Evolutionary conservation across 129 eudicot genomes (phyloP).

Genomic region (Flaveria sonorensis): DNA sequence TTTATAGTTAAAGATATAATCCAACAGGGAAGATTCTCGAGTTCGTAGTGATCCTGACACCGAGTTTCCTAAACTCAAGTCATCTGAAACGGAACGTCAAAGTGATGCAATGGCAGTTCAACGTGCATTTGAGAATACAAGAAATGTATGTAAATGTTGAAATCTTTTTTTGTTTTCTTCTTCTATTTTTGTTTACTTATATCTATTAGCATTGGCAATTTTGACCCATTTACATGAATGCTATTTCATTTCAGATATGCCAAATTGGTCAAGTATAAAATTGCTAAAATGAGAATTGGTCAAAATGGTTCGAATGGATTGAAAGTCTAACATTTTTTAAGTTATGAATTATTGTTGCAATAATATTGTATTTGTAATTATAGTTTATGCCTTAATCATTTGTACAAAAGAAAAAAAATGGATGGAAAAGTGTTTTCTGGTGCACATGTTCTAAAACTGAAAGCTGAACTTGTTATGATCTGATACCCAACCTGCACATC

Average conservation of each 20-base stretch:
- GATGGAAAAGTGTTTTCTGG: slow-evolving; percentile 11
- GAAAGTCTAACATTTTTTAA: not conserved
- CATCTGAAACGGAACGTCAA: slow-evolving; percentile 80
- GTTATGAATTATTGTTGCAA: not conserved
- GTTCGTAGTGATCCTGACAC: slow-evolving; percentile 43
- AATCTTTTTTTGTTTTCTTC: not conserved
- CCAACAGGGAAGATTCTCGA: slow-evolving; percentile 57
- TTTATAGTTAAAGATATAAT: slow-evolving; percentile 14
- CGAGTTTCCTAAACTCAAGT: slow-evolving; percentile 35
- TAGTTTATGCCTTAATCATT: not conserved
- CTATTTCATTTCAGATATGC: not conserved
- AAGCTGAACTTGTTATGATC: not conserved
- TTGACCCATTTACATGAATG: not conserved
- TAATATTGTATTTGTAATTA: slow-evolving; percentile 3
- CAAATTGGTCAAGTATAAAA: not conserved
- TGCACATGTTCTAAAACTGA: slow-evolving; percentile 1
- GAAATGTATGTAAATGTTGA: slow-evolving; percentile 45
- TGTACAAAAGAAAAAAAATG: not conserved
- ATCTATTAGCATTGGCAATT: not conserved
- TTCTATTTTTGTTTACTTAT: not conserved
- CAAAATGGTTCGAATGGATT: not conserved
- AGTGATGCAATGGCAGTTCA: slow-evolving; percentile 92
- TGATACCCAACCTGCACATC: not conserved
- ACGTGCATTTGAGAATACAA: slow-evolving; percentile 81
- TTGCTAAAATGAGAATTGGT: not conserved